Base-by-base conservation (phyloP, 78 protist species). In the Tieghemostelium lacteum region DNA sequence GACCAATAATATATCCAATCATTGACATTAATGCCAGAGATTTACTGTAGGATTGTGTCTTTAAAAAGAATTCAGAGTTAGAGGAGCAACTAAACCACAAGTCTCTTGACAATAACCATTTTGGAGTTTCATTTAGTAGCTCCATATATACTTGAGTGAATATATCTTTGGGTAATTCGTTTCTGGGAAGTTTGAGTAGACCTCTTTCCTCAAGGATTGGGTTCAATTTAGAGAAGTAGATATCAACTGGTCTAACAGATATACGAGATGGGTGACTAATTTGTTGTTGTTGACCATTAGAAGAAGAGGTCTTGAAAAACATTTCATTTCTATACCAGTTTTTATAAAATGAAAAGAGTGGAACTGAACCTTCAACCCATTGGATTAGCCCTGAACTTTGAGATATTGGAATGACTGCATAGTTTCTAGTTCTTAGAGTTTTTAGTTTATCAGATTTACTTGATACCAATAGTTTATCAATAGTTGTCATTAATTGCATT, bases 381-480 rank as follows among this genome's bases (percentile, higher is more conserved):
- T 93, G 96, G 31, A 98, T 93, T 26, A 98, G 63, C 26, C 99
- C 99, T 22, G 92, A 42, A 26, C 69, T 37, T 17, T 52, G 52
- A 28, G 94, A 77, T 10, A 98, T 73, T 31, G 99, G 99, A 3
- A 87, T 85, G 26, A 96, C 99, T 2, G 87, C 73, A 75, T 96
- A 97, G 52, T 65, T 85, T 31, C 97, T 28, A 14, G 95, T 92
- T 39, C 85, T 45, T 33, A 96, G 22, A 1, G 36, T 57, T 24
- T 69, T 86, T 5, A 73, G 12, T 2, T 72, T 66, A 16, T 52
- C 17, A 45, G 65, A 85, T 14, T 83, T 76, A 60, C 54, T 37
- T 24, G 64, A 52, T 24, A 37, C 49, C 22, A 96, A 71, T 36
- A 94, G 16, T 26, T 67, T 62, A 58, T 96, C 96, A n/a, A 95